Base-by-base conservation (phyloP, 2,329 filamentous ascomycete species). In the Chrysosporium queenslandicum region DNA sequence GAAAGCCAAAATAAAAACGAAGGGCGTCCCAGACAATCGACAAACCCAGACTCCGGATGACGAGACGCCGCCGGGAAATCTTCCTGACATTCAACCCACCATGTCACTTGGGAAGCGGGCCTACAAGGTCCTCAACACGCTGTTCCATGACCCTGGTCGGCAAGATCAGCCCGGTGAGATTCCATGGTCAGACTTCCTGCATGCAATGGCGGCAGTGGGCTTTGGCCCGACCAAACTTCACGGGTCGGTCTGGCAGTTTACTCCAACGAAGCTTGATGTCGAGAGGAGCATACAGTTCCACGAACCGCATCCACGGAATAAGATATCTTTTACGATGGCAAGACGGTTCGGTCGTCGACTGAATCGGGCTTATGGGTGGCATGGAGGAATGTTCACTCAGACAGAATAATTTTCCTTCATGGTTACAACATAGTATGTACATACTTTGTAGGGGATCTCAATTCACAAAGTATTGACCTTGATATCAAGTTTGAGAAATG, bases 181-280 rank as follows among this genome's bases (percentile, higher is more conserved):
- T 1, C 29, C 68, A 0, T 80, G 77, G 77, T 58, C 56, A 1
- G 75, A 80, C 48, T 76, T 80, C 54, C 58, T 79, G 3, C 71
- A 72, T 52, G 75, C 77, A 1, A 74, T 80, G 71, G 57, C 60
- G 0, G 65, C 66, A 0, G 67, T 69, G 0, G 78, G 77, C 0
- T 80, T 82, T 48, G 55, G 59, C 0, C 71, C 72, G 0, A 65
- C 79, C 62, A 81, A 82, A 61, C 66, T 81, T 1, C 78, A 80
- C 54, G 77, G 78, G 0, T 80, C 75, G 1, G 74, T 74, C 0
- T 82, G 79, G 79, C 74, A 79, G 8, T 82, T 82, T 55, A 70
- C 66, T 7, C 74, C 73, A 2, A 59, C 61, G 4, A 58, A 58
- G 5, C 53, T 71, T 18, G 68, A 73, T 46, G 66, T 71, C 0